Conservation (phyloP, 2,329 filamentous ascomycete genomes). For the Ustilaginoidea virens region DNA sequence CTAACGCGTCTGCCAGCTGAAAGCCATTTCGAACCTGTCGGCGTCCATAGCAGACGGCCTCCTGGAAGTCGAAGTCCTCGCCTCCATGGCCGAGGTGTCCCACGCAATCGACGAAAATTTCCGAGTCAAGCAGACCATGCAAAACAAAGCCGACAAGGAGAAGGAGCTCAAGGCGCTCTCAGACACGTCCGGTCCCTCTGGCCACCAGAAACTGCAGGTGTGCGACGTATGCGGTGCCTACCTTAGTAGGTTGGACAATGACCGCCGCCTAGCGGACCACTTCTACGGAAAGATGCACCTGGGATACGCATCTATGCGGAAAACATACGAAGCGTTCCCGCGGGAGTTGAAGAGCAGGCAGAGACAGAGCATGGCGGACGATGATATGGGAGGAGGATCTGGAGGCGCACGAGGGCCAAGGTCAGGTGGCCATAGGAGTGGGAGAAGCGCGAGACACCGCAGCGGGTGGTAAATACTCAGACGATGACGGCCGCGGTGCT, state of each 20-base stretch:
- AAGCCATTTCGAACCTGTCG: conserved; percentile 68
- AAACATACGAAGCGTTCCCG: conserved; percentile 73
- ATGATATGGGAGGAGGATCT: conserved; percentile 17
- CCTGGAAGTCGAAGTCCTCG: conserved; percentile 73
- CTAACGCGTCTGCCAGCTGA: conserved; percentile 32
- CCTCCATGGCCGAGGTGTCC: conserved; percentile 65
- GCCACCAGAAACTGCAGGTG: conserved; percentile 95
- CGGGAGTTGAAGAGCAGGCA: conserved; percentile 70
- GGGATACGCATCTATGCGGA: conserved; percentile 95
- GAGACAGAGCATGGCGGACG: conserved; percentile 32
- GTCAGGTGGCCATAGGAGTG: conserved; percentile 38
- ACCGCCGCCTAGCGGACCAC: conserved; percentile 83
- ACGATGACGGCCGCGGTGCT: not conserved
- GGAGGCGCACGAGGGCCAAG: conserved; percentile 35
- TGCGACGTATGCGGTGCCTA: conserved; percentile 98
- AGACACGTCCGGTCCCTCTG: conserved; percentile 82
- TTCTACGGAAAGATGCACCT: conserved; percentile 99
- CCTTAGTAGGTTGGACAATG: conserved; percentile 81
- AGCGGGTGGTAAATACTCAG: not conserved
- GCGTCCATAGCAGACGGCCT: conserved; percentile 69
- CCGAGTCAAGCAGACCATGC: conserved; percentile 65
- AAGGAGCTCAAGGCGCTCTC: conserved; percentile 78
- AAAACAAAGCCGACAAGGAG: conserved; percentile 71
- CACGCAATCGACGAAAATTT: conserved; percentile 78
- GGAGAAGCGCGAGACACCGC: too few relatives aligned